These are phyloP conservation scores for Fragilaria radians DNA, from an alignment of 108 stramenopile genomes.

Conservation along the genomic window DNA sequence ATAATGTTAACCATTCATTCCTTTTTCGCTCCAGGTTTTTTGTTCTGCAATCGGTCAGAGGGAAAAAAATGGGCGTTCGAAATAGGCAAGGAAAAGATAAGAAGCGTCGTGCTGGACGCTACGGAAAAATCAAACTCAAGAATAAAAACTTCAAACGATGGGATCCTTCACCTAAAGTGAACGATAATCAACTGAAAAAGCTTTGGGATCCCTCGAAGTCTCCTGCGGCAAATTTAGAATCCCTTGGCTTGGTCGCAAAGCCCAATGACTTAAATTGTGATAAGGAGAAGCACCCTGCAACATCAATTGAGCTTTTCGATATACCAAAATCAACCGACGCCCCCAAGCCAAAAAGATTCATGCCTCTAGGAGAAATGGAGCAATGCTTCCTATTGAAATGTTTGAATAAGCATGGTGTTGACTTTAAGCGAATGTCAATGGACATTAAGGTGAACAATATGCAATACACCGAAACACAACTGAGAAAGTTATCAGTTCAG, in stretches of 20 bases:
- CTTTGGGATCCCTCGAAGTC: conserved; percentile 68
- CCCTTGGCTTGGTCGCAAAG: conserved; percentile 45
- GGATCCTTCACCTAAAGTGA: conserved; percentile 53
- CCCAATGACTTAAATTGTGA: conserved; percentile 24
- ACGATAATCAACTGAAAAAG: conserved; percentile 35
- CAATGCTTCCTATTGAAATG: conserved; percentile 72
- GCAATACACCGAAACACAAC: conserved; percentile 66
- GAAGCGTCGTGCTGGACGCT: conserved; percentile 69
- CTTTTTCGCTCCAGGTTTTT: not conserved
- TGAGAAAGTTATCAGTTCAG: conserved; percentile 63
- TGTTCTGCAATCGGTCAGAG: not conserved
- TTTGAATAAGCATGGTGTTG: conserved; percentile 63
- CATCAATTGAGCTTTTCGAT: conserved; percentile 66
- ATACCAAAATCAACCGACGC: conserved; percentile 67
- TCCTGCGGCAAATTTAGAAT: conserved; percentile 48
- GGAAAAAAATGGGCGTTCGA: conserved; percentile 4
- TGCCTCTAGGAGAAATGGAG: conserved; percentile 52
- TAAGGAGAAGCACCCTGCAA: conserved; percentile 8
- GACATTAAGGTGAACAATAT: conserved; percentile 74
- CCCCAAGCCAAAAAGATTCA: conserved; percentile 17
- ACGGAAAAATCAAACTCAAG: conserved; percentile 62
- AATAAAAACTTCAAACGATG: conserved; percentile 47
- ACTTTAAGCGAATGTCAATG: conserved; percentile 60
- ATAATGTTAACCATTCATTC: not conserved
- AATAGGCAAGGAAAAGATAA: conserved; percentile 37